These are phyloP conservation scores for Lathyrus tuberosus DNA, from an alignment of 306 rosid genomes.

Conservation along the genomic window DNA sequence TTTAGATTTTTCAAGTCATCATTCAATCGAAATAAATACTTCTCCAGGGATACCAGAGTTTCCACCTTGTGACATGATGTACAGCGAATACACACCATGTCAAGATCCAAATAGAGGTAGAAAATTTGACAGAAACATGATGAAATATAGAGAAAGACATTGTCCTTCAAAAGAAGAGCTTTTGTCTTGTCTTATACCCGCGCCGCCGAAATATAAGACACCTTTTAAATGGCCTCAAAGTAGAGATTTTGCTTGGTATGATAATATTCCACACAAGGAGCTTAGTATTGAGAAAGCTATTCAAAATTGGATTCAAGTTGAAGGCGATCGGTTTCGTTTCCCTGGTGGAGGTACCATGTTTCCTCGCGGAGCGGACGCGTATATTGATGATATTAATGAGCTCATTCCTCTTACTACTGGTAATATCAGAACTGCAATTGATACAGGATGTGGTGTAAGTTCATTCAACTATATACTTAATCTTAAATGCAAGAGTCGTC, in stretches of 20 bases:
- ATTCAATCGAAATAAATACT: slow-evolving; percentile 53
- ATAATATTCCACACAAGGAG: slow-evolving; percentile 88
- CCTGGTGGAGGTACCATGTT: slow-evolving; percentile 99
- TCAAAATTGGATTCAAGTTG: slow-evolving; percentile 97
- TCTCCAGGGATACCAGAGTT: slow-evolving; percentile 49
- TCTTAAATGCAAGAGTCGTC: not conserved
- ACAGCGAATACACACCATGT: slow-evolving; percentile 90
- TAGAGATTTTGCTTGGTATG: slow-evolving; percentile 90
- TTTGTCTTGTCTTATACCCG: slow-evolving; percentile 71
- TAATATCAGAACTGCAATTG: slow-evolving; percentile 83
- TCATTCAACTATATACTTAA: not conserved
- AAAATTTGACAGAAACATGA: slow-evolving; percentile 73
- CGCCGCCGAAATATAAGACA: slow-evolving; percentile 88
- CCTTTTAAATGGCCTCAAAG: slow-evolving; percentile 99
- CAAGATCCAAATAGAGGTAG: slow-evolving; percentile 71
- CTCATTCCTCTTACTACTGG: slow-evolving; percentile 83
- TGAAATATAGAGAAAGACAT: slow-evolving; percentile 91
- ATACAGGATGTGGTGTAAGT: slow-evolving; percentile 99
- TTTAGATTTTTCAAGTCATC: slow-evolving; percentile 81
- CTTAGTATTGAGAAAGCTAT: slow-evolving; percentile 93
- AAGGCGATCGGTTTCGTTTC: slow-evolving; percentile 81
- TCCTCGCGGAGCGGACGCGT: slow-evolving; percentile 93
- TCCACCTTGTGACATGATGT: slow-evolving; percentile 64
- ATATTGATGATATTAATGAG: slow-evolving; percentile 78
- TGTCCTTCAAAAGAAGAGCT: slow-evolving; percentile 82